Base-by-base conservation (phyloP, 2,329 filamentous ascomycete genomes). In the Tricladium varicosporioides region DNA sequence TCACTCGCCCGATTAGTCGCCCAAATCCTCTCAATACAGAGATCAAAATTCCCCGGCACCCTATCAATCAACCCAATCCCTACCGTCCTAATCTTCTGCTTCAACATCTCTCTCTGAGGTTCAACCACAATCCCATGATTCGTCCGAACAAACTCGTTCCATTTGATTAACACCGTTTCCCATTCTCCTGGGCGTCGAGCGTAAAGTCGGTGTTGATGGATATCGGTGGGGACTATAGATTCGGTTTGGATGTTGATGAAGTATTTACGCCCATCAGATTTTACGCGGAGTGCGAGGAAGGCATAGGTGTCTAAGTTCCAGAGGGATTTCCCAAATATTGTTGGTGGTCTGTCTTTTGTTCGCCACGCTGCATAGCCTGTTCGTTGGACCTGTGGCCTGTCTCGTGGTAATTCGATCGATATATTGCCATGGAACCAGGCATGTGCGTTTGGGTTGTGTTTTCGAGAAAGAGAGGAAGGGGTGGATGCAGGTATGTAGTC, bases 161-260 rank as follows among this genome's bases (percentile, higher is more conserved):
- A 94, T 60, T 88, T 89, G 62, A 99, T 88, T 48, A 95, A 74
- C n/a, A 97, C 83, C 1, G 94, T 97, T 79, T 99, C 93, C 94
- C 94, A 99, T 67, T 92, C 82, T 0, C 92, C 92, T 0, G 89
- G 86, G 8, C 84, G 83, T 68, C 86, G 87, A 8, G 88, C 81
- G 65, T 91, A 96, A 4, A 99, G 75, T 50, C 94, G 81, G 73
- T 99, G 94, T 72, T 99, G 94, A 73, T 97, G 94, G 61, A 99
- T 80, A 72, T 99, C 94, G n/a, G 92, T 93, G 10, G 91, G 89
- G 48, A 96, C 90, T 54, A 99, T 87, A 1, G 89, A 90, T 70
- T 99, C 93, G 2, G 92, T 96, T 77, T 97, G 94, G 14, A 99
- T 78, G 73, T 99, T 99, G 68, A 99, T 85, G 57, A 96, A 91